Conservation (phyloP, 169 alveolate species). For the Besnoitia besnoiti region DNA sequence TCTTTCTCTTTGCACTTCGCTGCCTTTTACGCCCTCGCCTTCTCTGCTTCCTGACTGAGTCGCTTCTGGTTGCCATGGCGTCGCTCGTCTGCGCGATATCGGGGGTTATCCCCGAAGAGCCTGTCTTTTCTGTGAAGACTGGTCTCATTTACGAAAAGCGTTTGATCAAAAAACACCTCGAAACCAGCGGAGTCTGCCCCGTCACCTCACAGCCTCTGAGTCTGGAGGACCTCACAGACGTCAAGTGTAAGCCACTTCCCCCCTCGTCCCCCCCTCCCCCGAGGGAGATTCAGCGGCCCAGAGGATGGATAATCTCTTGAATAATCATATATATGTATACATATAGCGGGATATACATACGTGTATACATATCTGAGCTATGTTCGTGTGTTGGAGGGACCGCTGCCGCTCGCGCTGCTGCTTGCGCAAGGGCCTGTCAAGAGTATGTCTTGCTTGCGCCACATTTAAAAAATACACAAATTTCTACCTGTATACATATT, state of each 20-base stretch:
- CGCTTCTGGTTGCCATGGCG: neutral
- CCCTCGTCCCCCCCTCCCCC: too few species aligned
- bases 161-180: constrained; percentile 72
- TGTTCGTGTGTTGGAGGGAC: too few species aligned
- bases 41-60: neutral
- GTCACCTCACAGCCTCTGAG: constrained; percentile 63
- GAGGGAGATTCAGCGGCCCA: too few species aligned
- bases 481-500: too few species aligned
- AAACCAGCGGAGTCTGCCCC: constrained; percentile 70
- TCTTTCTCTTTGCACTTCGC: neutral
- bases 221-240: constrained; percentile 56
- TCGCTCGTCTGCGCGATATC: constrained; percentile 77
- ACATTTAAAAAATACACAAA: too few species aligned
- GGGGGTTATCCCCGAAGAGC: constrained; percentile 78
- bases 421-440: too few species aligned
- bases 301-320: too few species aligned
- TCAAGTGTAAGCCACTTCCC: constrained; percentile 60
- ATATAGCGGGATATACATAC: neutral
- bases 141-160: constrained; percentile 76
- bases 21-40: neutral
- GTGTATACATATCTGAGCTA: neutral
- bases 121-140: constrained; percentile 75
- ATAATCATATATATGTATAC: neutral
- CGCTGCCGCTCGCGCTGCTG: too few species aligned
- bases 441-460: too few species aligned